A percentile compares a stretch with the other conserved stretches of the same genome.
Conservation (phyloP, 139 green algal species). For the Axilococcus clingmanii region DNA sequence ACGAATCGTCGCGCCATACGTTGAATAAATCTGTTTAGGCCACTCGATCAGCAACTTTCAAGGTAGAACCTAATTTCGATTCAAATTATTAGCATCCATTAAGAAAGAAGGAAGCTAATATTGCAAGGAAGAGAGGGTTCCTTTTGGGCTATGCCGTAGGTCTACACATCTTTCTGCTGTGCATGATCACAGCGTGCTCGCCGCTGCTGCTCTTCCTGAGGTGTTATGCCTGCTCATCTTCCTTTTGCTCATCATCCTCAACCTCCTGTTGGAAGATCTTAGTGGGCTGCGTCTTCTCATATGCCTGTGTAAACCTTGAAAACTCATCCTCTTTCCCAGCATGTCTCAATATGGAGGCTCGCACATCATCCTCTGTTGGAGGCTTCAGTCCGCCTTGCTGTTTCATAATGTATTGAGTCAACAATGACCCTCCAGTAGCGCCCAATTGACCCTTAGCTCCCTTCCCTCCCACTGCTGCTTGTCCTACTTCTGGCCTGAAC, state of each 20-base stretch:
- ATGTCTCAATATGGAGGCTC: constrained; percentile 61
- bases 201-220: too few species aligned
- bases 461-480: constrained; percentile 21
- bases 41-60: too few species aligned
- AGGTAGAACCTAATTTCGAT: too few species aligned
- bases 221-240: constrained; percentile 3
- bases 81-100: too few species aligned
- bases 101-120: too few species aligned
- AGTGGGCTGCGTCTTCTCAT: constrained; percentile 68
- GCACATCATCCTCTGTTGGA: constrained; percentile 46
- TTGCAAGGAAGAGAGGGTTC: too few species aligned
- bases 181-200: too few species aligned
- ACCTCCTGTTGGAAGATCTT: constrained; percentile 59
- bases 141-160: too few species aligned
- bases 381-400: constrained; percentile 56
- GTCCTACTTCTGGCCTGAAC: constrained; percentile 51
- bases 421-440: constrained; percentile 60
- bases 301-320: constrained; percentile 49
- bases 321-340: constrained; percentile 41
- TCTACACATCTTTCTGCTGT: too few species aligned
- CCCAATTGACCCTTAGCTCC: constrained; percentile 64
- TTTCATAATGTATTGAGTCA: constrained; percentile 81
- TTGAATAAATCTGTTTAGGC: too few species aligned
- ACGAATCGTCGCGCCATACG: too few species aligned
- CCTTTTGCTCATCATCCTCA: constrained; percentile 56